Base-by-base conservation (phyloP, 2,329 filamentous ascomycete genomes). In the Chaetomiaceae sp. region DNA sequence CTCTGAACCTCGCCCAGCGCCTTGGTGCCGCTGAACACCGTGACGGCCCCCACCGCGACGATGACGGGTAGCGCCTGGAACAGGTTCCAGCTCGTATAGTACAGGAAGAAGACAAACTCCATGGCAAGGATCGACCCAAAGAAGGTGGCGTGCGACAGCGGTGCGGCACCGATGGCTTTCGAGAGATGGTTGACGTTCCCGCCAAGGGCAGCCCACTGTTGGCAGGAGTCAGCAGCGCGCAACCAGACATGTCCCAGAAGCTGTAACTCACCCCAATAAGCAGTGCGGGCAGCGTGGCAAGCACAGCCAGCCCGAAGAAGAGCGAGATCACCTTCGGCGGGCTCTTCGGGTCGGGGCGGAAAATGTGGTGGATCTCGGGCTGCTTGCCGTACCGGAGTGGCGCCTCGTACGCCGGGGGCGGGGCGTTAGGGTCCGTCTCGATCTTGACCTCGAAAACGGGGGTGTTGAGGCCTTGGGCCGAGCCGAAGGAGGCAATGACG, bases 1-100 rank as follows among this genome's bases (percentile, higher is more conserved):
- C 85, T 83, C 73, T 96, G 93, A 25, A 99, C 92, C 74, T 99
- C 93, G 44, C 89, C 87, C 60, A 99, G 74, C 5, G 93, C 93
- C 68, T 90, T 85, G 65, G 86, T 90, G 50, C 93, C 93, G 66
- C 89, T 96, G 56, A 97, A 69, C 65, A 95, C 89, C 10, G 88
- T 82, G 48, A 90, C 79, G 21, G 79, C 70, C 14, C 84, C 83
- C 25, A 93, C 79, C 38, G 83, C 71, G 30, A 76, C 76, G 48
- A 86, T 83, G 21, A 83, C 83, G 4, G 90, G 91, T 44, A 99
- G 75, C 13, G 82, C 83, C 74, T 96, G 86, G 77, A 97, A 96
- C 40, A 99, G 76, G 64, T 85, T 96, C 91, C 92, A 96, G 64
- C 73, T 82, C 47, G 81, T 86, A 72, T 97, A 97, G 78, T 99